Conservation (phyloP, 2,329 filamentous ascomycete species). For the Paradendryphiella salina region DNA sequence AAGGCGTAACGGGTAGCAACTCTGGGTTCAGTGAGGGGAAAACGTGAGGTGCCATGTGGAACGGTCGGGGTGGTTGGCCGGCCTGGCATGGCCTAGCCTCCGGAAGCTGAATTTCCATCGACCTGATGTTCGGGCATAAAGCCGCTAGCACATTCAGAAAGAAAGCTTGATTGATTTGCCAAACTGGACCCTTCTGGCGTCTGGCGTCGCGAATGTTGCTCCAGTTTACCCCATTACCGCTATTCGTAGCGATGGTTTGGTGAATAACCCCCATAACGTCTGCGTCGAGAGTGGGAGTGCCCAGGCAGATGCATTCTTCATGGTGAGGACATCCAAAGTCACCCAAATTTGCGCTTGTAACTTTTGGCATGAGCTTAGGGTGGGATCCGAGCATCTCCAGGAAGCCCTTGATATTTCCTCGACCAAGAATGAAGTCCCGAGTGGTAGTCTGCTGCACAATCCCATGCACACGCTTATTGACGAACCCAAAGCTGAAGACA, state of each 20-base stretch:
- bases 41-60: neutral
- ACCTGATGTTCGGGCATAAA: conserved; percentile 18
- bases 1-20: conserved; percentile 7
- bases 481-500: conserved; percentile 15
- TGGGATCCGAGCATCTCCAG: conserved; percentile 12
- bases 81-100: conserved; percentile 1
- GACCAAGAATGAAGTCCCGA: conserved; percentile 13
- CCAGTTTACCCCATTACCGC: neutral
- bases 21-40: conserved; percentile 5
- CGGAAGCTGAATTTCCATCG: conserved; percentile 17
- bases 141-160: conserved; percentile 18
- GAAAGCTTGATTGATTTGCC: conserved; percentile 8
- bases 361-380: conserved; percentile 12
- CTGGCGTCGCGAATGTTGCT: neutral
- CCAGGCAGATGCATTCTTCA: conserved; percentile 1
- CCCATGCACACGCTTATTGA: conserved; percentile 12
- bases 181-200: neutral
- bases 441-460: conserved; percentile 22
- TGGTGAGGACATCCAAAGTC: conserved; percentile 12
- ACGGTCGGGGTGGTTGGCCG: neutral
- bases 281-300: neutral
- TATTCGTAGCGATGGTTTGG: conserved; percentile 3
- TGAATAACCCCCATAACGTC: neutral
- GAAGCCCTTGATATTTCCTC: conserved; percentile 14
- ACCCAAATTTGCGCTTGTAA: conserved; percentile 18